Evolutionary conservation across 2,329 filamentous ascomycete genomes (phyloP), one percentile per base, ranked within the genome.

Genomic region (Aspergillus sojae): DNA sequence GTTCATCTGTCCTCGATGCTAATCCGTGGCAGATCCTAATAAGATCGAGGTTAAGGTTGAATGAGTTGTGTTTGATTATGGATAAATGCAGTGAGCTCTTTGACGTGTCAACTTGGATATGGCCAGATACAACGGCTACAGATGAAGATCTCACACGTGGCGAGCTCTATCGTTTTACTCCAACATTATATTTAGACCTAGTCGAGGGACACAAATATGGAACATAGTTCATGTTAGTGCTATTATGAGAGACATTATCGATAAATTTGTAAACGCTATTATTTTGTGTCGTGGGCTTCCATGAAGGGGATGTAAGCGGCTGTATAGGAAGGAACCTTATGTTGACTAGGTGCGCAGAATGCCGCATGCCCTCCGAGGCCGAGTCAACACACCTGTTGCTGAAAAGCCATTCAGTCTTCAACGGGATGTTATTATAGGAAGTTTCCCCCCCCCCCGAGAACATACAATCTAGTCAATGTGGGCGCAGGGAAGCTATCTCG

Each of bases 21-120:
- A 4, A 55, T 28, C 7, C 7, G 41, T 34, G 34, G 23, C 52
- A 79, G 77, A 79, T 64, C 78, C 75, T 68, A 72, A 61, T 62
- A 78, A 79, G 66, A 75, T 79, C 26, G 45, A 69, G 14, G 61
- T 71, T 14, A 63, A 43, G 14, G 60, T 67, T 23, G 69, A 69
- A 58, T 69, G 39, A 60, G 3, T 41, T 41, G 39, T n/a, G 3
- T 10, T 41, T 10, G 39, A 10, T n/a, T 19, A 41, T 9, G 19
- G 19, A n/a, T 3, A n/a, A 3, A 41, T n/a, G 7, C 0, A n/a
- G 39, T 10, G 39, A 9, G 3, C 3, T 9, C 2, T 41, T n/a
- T 10, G 6, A 7, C 19, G 39, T 41, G 16, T 41, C 9, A n/a
- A n/a, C 3, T n/a, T 4, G 16, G 39, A n/a, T n/a, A 41, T 9